Evolutionary conservation across 257 asterid genomes (phyloP).

Genomic region (Dorcoceras hygrometricum): DNA sequence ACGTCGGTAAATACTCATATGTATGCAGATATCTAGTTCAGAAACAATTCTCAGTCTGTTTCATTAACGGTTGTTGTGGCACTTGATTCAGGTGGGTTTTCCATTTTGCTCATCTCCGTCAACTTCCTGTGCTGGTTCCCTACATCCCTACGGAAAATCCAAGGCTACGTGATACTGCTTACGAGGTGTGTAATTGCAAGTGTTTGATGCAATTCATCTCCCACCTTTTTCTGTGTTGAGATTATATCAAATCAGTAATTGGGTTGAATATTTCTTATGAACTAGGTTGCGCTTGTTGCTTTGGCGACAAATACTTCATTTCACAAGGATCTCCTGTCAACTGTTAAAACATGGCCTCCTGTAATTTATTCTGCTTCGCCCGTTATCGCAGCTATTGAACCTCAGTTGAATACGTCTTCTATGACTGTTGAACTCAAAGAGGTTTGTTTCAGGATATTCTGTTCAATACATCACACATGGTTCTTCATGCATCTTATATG

Average conservation of each 20-base stretch:
- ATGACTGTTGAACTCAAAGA: constrained; percentile 78
- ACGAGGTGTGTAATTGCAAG: constrained; percentile 62
- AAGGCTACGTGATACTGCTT: constrained; percentile 91
- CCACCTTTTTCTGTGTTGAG: background rate
- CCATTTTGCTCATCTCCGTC: constrained; percentile 98
- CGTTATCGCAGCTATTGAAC: constrained; percentile 88
- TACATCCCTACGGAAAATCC: constrained; percentile 95
- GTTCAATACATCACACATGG: constrained; percentile 13
- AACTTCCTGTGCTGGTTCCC: constrained; percentile 95
- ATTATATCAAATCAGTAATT: constrained; percentile 12
- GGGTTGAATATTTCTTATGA: constrained; percentile 26
- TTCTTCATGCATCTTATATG: constrained; percentile 24
- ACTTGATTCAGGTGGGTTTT: constrained; percentile 78
- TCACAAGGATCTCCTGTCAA: constrained; percentile 87
- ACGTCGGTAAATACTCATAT: constrained; percentile 16
- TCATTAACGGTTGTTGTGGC: constrained; percentile 26
- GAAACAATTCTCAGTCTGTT: constrained; percentile 11
- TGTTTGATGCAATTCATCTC: constrained; percentile 12
- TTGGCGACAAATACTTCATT: constrained; percentile 83
- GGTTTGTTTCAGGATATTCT: constrained; percentile 43
- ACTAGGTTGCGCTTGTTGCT: constrained; percentile 93
- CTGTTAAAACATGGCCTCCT: constrained; percentile 86
- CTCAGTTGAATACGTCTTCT: constrained; percentile 85
- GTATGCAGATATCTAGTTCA: constrained; percentile 11
- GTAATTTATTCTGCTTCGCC: constrained; percentile 77